phyloP scores from a whole-genome alignment of 2,329 filamentous ascomycete species.

The Diaporthe destruens region DNA sequence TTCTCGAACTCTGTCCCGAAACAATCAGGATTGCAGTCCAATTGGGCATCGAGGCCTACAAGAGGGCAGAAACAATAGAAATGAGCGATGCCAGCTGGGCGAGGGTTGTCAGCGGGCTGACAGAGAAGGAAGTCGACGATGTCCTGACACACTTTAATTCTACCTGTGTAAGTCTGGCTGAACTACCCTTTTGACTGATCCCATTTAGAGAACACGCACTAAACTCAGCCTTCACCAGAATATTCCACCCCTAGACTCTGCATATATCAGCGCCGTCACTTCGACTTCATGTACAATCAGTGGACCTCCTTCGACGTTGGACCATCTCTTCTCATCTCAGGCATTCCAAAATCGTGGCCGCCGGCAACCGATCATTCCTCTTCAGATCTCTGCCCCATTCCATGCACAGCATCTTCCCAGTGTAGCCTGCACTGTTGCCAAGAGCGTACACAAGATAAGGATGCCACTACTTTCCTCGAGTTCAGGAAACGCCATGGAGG shows the following conservation, averaged over 20 bases:
- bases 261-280: constrained; percentile 10
- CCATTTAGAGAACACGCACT: not conserved
- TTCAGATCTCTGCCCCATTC: constrained; percentile 16
- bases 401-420: not conserved
- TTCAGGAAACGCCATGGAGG: not conserved
- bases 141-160: not conserved
- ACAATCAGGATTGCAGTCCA: not conserved
- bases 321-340: constrained; percentile 1
- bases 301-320: constrained; percentile 1
- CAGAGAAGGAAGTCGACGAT: constrained; percentile 1
- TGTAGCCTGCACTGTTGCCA: not conserved
- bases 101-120: constrained; percentile 13
- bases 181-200: not conserved
- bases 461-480: not conserved
- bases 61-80: constrained; percentile 14
- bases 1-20: constrained; percentile 1
- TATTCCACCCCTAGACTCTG: not conserved
- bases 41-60: constrained; percentile 3
- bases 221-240: not conserved
- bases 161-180: not conserved
- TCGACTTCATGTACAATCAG: constrained; percentile 26
- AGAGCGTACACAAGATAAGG: not conserved
- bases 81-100: not conserved
- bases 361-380: not conserved
- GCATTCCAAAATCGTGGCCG: constrained; percentile 16